Evolutionary conservation across 2,329 filamentous ascomycete species (phyloP).

Genomic region (Drechmeria coniospora): DNA sequence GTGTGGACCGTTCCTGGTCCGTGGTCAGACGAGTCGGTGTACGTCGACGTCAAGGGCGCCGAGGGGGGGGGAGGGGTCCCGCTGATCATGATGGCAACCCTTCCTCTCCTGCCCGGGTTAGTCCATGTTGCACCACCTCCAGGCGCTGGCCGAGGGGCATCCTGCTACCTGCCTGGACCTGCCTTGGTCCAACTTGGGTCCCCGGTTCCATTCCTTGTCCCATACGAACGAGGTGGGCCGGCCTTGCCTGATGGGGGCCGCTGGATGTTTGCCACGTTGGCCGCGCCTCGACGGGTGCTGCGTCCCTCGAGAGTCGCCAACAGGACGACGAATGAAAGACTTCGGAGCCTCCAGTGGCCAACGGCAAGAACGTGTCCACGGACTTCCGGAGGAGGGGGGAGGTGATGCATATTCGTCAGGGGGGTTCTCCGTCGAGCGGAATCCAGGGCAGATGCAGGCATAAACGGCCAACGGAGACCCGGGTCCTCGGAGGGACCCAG

Average conservation of each 20-base stretch:
- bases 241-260: constrained; percentile 3
- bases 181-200: background rate
- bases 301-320: too few species aligned
- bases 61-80: constrained; percentile 5
- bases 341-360: too few species aligned
- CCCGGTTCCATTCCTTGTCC: background rate
- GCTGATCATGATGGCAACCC: background rate
- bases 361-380: too few species aligned
- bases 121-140: background rate
- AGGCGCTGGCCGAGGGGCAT: background rate
- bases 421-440: too few species aligned
- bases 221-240: constrained; percentile 2
- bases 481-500: background rate
- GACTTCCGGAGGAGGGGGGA: too few species aligned
- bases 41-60: background rate
- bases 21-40: too few species aligned
- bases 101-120: background rate
- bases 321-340: too few species aligned
- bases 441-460: background rate
- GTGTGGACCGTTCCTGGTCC: too few species aligned
- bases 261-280: constrained; percentile 20
- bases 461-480: background rate
- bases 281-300: constrained; percentile 6
- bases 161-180: background rate
- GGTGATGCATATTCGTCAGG: too few species aligned